Evolutionary conservation across 2,329 filamentous ascomycete genomes (phyloP), one percentile per base, ranked within the genome.

Genomic region (Phialophora verrucosa): DNA sequence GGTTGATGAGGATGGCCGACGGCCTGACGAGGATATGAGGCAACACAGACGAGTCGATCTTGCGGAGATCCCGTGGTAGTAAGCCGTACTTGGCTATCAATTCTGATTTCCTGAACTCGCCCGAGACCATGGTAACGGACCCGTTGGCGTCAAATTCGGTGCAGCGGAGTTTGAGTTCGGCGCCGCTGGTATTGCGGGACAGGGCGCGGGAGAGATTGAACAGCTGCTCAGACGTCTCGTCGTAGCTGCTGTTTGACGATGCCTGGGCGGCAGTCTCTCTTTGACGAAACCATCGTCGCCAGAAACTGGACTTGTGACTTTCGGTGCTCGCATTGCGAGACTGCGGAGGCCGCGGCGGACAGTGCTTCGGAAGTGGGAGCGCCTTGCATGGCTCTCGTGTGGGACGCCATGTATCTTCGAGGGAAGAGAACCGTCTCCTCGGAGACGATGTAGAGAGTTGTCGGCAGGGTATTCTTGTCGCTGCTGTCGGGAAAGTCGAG

Each of bases 91-190:
- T 97, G 61, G 93, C 93, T 78, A 97, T 98, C 55, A 99, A 83
- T 81, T 99, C 95, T 74, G 89, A 95, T 84, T 99, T 99, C 81
- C 95, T 96, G 79, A 97, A 98, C 78, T 98, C 95, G 66, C 93
- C 92, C 76, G 96, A 96, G 23, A 96, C 91, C 65, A 98, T 83
- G 23, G 94, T 96, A 29, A 97, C 93, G 73, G 96, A 91, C 49
- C 95, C 95, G 74, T 91, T 88, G 77, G 93, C 92, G 74, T 98
- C 93, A 66, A 98, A 91, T 78, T 99, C 95, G 0, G 95, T 99
- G 76, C 95, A 99, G 62, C 95, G 87, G 71, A 99, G 83, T 66
- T 92, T 89, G 32, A 93, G 87, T 77, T 97, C 29, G 90, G 89
- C 2, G 91, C 90, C 78, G 94, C 95, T 55, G 92, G 67, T 57